Conservation (phyloP, 2,329 filamentous ascomycete genomes). For the Knoxdaviesia proteae region DNA sequence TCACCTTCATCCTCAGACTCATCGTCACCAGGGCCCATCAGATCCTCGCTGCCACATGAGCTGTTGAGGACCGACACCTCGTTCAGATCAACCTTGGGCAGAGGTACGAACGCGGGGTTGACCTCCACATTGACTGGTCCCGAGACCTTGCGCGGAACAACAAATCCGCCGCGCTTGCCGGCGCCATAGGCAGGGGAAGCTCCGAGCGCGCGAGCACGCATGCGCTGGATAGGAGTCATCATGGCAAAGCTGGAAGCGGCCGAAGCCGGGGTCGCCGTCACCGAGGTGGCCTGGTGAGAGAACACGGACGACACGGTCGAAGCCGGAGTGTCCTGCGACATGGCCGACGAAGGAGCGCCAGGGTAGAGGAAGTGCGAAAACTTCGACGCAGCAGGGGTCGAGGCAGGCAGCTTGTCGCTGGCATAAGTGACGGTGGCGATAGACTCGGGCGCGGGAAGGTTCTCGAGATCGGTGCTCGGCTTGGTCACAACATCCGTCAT, state of each 20-base stretch:
- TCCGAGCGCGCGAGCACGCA: conserved; percentile 23
- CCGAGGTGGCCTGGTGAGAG: conserved; percentile 2
- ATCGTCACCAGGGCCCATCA: conserved; percentile 31
- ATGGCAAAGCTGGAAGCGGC: conserved; percentile 14
- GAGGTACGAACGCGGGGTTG: conserved; percentile 32
- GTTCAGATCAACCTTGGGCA: conserved; percentile 30
- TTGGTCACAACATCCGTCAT: too few relatives aligned
- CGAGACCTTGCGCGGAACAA: too few relatives aligned
- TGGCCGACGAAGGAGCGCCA: conserved; percentile 10
- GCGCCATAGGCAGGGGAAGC: too few relatives aligned
- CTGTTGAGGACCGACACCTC: conserved; percentile 31
- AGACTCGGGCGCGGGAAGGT: too few relatives aligned
- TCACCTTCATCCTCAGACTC: conserved; percentile 15
- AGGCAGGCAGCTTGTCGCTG: too few relatives aligned
- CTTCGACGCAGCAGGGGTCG: too few relatives aligned
- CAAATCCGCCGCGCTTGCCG: too few relatives aligned
- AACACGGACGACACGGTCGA: conserved; percentile 18
- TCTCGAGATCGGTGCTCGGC: too few relatives aligned
- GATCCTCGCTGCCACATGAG: conserved; percentile 31
- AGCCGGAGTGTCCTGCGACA: conserved; percentile 11
- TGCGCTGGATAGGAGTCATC: conserved; percentile 31
- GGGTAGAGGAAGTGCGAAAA: too few relatives aligned
- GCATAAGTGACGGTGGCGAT: too few relatives aligned
- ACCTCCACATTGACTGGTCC: conserved; percentile 7
- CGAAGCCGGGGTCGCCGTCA: conserved; percentile 4